Conservation (phyloP, 1,284 basidiomycete species). For the Golubevia sp. region DNA sequence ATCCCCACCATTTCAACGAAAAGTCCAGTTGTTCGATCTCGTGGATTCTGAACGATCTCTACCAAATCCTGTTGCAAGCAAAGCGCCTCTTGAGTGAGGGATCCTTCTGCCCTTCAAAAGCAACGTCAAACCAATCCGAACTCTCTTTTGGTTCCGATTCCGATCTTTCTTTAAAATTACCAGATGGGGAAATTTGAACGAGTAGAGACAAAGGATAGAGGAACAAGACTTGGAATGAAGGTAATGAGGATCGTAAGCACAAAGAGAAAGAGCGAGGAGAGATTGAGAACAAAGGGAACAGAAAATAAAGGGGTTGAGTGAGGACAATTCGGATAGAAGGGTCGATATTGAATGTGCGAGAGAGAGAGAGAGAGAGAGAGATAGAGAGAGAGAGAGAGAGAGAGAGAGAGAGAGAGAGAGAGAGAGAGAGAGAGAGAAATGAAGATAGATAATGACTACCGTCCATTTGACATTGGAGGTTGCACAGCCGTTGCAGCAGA, state of each 20-base stretch:
- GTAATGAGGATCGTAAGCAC: neutral
- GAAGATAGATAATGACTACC: constrained; percentile 4
- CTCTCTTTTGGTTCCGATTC: too few relatives aligned
- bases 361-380: constrained; percentile 2
- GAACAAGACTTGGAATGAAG: neutral
- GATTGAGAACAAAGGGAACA: constrained; percentile 8
- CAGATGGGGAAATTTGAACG: too few relatives aligned
- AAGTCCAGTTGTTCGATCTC: too few relatives aligned
- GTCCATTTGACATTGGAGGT: neutral
- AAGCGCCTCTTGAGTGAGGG: too few relatives aligned
- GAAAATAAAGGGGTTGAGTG: constrained; percentile 2
- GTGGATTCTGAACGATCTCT: too few relatives aligned
- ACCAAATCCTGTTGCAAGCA: too few relatives aligned
- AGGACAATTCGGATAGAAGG: too few relatives aligned
- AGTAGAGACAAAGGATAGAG: neutral
- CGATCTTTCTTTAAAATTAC: too few relatives aligned
- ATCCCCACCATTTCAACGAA: too few relatives aligned
- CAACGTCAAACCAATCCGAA: too few relatives aligned
- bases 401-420: neutral
- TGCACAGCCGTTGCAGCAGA: neutral
- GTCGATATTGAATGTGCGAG: constrained; percentile 4
- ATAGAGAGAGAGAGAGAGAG: constrained; percentile 10
- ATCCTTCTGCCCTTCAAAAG: too few relatives aligned
- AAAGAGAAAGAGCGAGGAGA: neutral
- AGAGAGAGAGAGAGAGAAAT: neutral